Base-by-base conservation (phyloP, 108 stramenopile species). In the Conticribra guillardii region DNA sequence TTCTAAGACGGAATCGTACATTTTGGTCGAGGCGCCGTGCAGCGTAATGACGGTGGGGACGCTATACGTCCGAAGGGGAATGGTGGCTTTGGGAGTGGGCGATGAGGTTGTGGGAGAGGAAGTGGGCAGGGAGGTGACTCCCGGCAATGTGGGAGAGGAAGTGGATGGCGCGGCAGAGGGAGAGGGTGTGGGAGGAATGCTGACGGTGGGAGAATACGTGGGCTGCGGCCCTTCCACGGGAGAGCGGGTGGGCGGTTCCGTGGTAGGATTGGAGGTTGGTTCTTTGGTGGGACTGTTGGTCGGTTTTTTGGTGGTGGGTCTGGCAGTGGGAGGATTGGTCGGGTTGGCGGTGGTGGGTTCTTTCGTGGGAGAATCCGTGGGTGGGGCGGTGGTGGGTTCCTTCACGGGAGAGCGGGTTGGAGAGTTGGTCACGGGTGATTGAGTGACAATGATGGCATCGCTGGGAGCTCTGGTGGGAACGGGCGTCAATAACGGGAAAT, bases 1-100 rank as follows among this genome's bases (percentile, higher is more conserved):
- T 0, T 45, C 16, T 26, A 67, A 55, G n/a, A 67, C 66, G 5
- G 8, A 9, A 0, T 54, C 66, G 41, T 67, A 46, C 11, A 67
- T 54, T 46, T 54, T 8, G 50, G 47, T 28, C 0, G 66, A 67
- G 27, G 11, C 8, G 8, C n/a, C 41, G 27, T 67, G 54, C 28
- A 67, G 55, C 2, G 44, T 28, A 41, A 67, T 67, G 5, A 8
- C 14, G 16, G 66, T 67, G 37, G 66, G 54, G 3, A 67, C 66
- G 2, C 3, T 17, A 26, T 34, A 67, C 4, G 24, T 29, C 45
- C 45, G 50, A 4, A 51, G 37, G 18, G 54, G 66, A 0, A 67
- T 14, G 1, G 54, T 67, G 9, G 50, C 50, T 4, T n/a, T 51
- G 50, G 21, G 30, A 46, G 62, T 29, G 46, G 62, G 62, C 0